These are phyloP conservation scores for Microdochium paspali DNA, from an alignment of 2,329 filamentous ascomycete genomes.

Conservation along the genomic window DNA sequence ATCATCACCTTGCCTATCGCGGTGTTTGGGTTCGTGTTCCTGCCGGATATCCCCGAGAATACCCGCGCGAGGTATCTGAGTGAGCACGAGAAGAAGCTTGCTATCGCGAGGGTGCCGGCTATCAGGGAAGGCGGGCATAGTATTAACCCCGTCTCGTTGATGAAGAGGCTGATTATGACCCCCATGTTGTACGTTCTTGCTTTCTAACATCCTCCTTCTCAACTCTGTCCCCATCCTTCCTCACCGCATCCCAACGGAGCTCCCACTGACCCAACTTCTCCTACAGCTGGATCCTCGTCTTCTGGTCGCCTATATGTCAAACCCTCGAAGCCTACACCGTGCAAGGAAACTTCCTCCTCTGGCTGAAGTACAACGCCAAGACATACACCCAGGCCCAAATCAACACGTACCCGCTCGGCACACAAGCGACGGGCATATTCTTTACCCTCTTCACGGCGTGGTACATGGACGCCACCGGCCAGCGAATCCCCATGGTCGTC, in stretches of 20 bases:
- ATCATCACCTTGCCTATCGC: slow-evolving; percentile 47
- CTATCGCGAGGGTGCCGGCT: slow-evolving; percentile 17
- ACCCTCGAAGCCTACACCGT: slow-evolving; percentile 20
- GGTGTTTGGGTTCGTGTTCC: slow-evolving; percentile 41
- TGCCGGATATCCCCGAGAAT: slow-evolving; percentile 42
- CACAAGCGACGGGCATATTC: slow-evolving; percentile 25
- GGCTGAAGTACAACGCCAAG: slow-evolving; percentile 11
- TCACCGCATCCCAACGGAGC: too few species aligned
- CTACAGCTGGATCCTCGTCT: slow-evolving; percentile 16
- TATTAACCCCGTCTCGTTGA: slow-evolving; percentile 16
- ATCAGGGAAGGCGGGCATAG: slow-evolving; percentile 22
- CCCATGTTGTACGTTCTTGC: slow-evolving; percentile 18
- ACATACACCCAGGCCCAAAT: slow-evolving; percentile 16
- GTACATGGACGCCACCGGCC: slow-evolving; percentile 22
- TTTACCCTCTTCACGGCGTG: slow-evolving; percentile 23
- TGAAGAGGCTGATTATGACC: slow-evolving; percentile 15
- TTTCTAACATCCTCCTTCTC: too few species aligned
- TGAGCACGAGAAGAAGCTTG: slow-evolving; percentile 13
- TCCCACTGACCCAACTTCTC: too few species aligned
- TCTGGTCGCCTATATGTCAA: slow-evolving; percentile 24
- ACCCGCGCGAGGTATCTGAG: slow-evolving; percentile 34
- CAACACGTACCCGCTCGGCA: slow-evolving; percentile 24
- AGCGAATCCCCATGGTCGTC: slow-evolving; percentile 22
- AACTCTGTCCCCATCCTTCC: too few species aligned
- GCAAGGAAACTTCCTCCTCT: slow-evolving; percentile 15